Conservation (phyloP, 2,329 filamentous ascomycete species). For the Paraconiothyrium sp. region DNA sequence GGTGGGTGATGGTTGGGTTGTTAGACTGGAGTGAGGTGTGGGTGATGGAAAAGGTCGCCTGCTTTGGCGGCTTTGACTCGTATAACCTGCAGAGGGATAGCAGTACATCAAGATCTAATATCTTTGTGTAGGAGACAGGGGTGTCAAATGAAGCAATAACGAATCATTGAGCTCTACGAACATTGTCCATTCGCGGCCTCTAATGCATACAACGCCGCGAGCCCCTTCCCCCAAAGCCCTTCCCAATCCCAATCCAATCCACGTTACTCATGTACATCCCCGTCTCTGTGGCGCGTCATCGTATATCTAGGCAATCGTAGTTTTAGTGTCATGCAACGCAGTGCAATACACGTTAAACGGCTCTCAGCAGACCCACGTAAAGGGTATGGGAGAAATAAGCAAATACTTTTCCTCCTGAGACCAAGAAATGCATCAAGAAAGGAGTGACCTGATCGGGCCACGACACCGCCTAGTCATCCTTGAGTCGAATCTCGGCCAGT, state of each 20-base stretch:
- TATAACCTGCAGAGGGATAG: no score
- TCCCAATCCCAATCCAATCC: not conserved
- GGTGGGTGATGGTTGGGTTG: conserved; percentile 58
- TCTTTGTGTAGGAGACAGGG: not conserved
- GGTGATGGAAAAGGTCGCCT: no score
- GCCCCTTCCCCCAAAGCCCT: not conserved
- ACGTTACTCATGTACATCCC: conserved; percentile 5
- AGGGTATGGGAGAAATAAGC: not conserved
- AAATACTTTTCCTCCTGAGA: conserved; percentile 9
- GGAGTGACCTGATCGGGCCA: not conserved
- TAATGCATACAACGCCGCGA: conserved; percentile 9
- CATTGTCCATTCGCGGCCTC: not conserved
- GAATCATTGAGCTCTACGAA: not conserved
- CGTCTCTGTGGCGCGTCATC: not conserved
- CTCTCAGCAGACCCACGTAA: not conserved
- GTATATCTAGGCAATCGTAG: conserved; percentile 7
- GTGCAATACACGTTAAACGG: conserved; percentile 4
- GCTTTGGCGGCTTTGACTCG: no score
- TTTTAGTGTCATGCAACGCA: not conserved
- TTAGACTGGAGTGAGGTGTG: conserved; percentile 43
- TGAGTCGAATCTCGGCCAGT: conserved; percentile 34
- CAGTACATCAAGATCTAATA: no score
- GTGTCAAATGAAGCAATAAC: not conserved
- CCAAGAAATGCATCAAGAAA: not conserved
- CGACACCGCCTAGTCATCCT: conserved; percentile 16